Evolutionary conservation across 768 basidiomycete species (phyloP), one percentile per base, ranked within the genome.

Genomic region (Rhizopogon roseolus): DNA sequence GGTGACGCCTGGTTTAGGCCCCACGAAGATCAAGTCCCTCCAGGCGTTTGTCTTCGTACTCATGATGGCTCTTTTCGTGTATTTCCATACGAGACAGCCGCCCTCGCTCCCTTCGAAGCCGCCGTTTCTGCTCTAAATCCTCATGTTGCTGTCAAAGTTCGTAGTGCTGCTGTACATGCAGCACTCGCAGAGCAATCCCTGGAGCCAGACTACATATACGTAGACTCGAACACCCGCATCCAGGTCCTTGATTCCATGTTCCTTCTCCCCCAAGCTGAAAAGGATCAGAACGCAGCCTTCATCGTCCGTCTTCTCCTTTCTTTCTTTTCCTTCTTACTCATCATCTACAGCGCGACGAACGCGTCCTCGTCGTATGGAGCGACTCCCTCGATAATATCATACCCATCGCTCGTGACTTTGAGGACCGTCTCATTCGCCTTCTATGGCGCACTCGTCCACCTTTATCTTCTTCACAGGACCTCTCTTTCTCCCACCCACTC

Each of bases 321-420:
- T 11, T n/a, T 52, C 37, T 7, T 32, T 50, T 13, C 1, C 44
- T 54, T 8, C 54, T 25, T 19, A 17, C 16, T 19, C 42, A 50
- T 50, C 37, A 4, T 49, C 5, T 4, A 9, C 58, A 88, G 86
- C 81, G 91, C 43, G 87, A 92, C 65, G 92, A 93, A 66, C 81
- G 88, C 38, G 87, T 89, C 16, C 77, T 94, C 52, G 80, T 93
- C 56, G 83, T 93, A 57, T 94, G 91, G 91, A 84, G 86, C 17
- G 88, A 92, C 64, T 79, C 81, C 0, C 76, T 93, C 42, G 88
- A 92, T 63, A 78, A 76, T 59, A 88, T 94, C 66, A 82, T 94
- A 53, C 66, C 66, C 19, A 64, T 59, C 25, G 68, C 68, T 16
- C 68, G 76, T 55, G 79, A 81, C 57, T 78, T 83, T 51, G 82